phyloP scores from a whole-genome alignment of 1,139 yeast species.

The Magnusiomyces starmeri region DNA sequence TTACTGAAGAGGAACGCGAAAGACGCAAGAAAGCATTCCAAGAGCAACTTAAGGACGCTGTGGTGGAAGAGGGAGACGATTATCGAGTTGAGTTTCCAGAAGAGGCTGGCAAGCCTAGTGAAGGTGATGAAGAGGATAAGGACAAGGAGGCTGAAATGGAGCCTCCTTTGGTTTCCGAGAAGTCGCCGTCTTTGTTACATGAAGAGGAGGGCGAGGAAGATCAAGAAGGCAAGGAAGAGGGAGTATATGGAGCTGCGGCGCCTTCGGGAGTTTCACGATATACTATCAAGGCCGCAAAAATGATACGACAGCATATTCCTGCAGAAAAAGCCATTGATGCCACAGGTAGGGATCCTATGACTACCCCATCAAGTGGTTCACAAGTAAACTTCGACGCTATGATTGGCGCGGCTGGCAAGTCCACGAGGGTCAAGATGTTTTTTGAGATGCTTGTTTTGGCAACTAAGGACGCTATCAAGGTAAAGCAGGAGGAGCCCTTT shows the following conservation, averaged over 20 bases:
- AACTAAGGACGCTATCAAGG: conserved; percentile 59
- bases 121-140: background rate
- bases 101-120: background rate
- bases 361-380: too few species aligned
- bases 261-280: conserved; percentile 37
- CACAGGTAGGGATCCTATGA: too few species aligned
- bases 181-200: conserved; percentile 3
- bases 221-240: conserved; percentile 1
- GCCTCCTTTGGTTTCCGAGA: background rate
- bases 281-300: conserved; percentile 50
- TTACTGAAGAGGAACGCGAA: background rate
- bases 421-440: conserved; percentile 46
- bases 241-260: conserved; percentile 7
- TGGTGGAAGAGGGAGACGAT: background rate
- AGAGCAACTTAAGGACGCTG: background rate
- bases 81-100: background rate
- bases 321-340: conserved; percentile 8
- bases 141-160: conserved; percentile 2
- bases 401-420: conserved; percentile 15
- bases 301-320: conserved; percentile 35
- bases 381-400: conserved; percentile 19
- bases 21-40: background rate
- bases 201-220: conserved; percentile 10
- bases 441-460: conserved; percentile 81
- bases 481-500: conserved; percentile 56